phyloP scores from a whole-genome alignment of 805 yeast species.

The Sporopachydermia quercuum region DNA sequence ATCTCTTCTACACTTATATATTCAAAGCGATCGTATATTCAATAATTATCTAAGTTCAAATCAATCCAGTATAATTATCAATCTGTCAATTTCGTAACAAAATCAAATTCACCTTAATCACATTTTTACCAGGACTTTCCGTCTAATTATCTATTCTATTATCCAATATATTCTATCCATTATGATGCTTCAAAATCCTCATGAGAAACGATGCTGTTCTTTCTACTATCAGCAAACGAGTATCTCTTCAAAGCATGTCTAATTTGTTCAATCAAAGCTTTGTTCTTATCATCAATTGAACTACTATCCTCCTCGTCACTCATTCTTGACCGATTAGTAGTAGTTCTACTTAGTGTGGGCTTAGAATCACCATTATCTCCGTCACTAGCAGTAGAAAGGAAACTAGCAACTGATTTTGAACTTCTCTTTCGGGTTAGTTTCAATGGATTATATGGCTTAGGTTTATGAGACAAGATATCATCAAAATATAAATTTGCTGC shows the following conservation, averaged over 20 bases:
- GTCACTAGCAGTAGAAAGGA: conserved; percentile 2
- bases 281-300: conserved; percentile 10
- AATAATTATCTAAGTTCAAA: no score
- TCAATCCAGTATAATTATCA: no score
- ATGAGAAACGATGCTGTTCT: not conserved
- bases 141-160: no score
- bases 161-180: no score
- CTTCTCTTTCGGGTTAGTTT: conserved; percentile 7
- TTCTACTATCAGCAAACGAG: conserved; percentile 1
- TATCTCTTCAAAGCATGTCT: conserved; percentile 26
- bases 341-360: conserved; percentile 12
- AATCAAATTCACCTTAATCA: no score
- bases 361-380: conserved; percentile 4
- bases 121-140: no score
- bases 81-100: no score
- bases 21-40: no score
- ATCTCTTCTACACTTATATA: no score
- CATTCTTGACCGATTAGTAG: conserved; percentile 1
- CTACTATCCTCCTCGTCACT: conserved; percentile 11
- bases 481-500: not conserved
- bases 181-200: not conserved
- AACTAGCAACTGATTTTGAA: conserved; percentile 4
- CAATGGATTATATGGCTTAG: conserved; percentile 13
- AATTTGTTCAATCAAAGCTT: conserved; percentile 25
- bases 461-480: conserved; percentile 11